phyloP scores from a whole-genome alignment of 495 filamentous ascomycete genomes.

The Endocarpon pusillum region DNA sequence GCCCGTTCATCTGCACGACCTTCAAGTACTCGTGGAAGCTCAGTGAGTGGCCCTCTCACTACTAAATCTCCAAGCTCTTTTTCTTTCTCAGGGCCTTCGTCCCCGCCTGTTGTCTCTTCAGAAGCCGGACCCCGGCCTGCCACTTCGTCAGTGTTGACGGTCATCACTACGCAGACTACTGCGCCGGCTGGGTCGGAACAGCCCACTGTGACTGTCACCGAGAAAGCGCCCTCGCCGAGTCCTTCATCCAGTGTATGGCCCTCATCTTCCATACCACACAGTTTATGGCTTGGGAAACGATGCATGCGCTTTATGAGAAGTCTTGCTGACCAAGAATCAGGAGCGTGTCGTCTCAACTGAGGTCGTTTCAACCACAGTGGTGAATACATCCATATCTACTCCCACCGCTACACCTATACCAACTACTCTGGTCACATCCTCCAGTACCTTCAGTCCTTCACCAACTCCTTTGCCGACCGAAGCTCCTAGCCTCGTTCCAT shows the following conservation, averaged over 20 bases:
- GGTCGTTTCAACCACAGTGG: too few relatives aligned
- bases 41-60: constrained; percentile 11
- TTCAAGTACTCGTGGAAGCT: constrained; percentile 4
- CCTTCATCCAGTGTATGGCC: too few relatives aligned
- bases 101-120: constrained; percentile 10
- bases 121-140: constrained; percentile 9
- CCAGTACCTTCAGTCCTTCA: constrained; percentile 5
- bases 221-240: too few relatives aligned
- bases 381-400: too few relatives aligned
- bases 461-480: constrained; percentile 9
- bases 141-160: constrained; percentile 15
- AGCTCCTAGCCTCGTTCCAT: constrained; percentile 3
- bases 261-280: too few relatives aligned
- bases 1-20: constrained; percentile 10
- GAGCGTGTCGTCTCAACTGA: too few relatives aligned
- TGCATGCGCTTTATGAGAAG: too few relatives aligned
- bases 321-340: neutral
- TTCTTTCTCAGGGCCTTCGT: constrained; percentile 8
- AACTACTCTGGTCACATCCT: constrained; percentile 1
- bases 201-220: too few relatives aligned
- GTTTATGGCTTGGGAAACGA: too few relatives aligned
- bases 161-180: constrained; percentile 3
- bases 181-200: neutral
- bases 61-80: constrained; percentile 8
- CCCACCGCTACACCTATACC: too few relatives aligned